Base-by-base conservation (phyloP, 805 yeast species). In the Metschnikowia orientalis region DNA sequence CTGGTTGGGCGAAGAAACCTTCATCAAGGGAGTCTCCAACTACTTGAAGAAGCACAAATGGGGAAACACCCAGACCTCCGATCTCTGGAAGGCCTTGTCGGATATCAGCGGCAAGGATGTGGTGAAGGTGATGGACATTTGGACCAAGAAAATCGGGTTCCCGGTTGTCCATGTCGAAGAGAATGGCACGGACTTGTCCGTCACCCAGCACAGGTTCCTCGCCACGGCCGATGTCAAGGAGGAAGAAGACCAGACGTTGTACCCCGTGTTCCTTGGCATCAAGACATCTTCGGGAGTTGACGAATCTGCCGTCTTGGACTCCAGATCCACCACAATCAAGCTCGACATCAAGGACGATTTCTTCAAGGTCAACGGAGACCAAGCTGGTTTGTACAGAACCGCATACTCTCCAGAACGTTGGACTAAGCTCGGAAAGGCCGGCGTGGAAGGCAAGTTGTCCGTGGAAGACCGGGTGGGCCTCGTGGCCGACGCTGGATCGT, bases 131-230 rank as follows among this genome's bases (percentile, higher is more conserved):
- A 84, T 84, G 92, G 77, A 77, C 50, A 73, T 76, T 39, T 84
- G 95, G 94, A 83, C 88, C 37, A 76, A 77, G 49, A 75, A 80
- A 51, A 74, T 81, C 39, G 94, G 94, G 6, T 84, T 69, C 66
- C 94, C 94, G 16, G 76, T 84, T 10, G 63, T 85, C 30, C 61
- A 73, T 20, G 89, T 83, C 23, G 67, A 71, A 31, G 64, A 67
- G 31, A 49, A 45, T 10, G 67, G 67, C 14, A 61, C 68, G 30
- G 63, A 68, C 30, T 58, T 82, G 34, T 68, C 67, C 13, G 66
- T 84, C 30, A 72, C 77, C 34, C 95, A 84, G 61, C 70, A 80
- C 60, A 75, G 95, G 52, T 84, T 74, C 64, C 71, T 84, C 43
- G 71, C 81, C 23, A 78, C 90, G 25, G 88, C 83, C 34, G 92